These are phyloP conservation scores for Avena sativa DNA, from an alignment of 176 grass and related monocot species.

Conservation along the genomic window DNA sequence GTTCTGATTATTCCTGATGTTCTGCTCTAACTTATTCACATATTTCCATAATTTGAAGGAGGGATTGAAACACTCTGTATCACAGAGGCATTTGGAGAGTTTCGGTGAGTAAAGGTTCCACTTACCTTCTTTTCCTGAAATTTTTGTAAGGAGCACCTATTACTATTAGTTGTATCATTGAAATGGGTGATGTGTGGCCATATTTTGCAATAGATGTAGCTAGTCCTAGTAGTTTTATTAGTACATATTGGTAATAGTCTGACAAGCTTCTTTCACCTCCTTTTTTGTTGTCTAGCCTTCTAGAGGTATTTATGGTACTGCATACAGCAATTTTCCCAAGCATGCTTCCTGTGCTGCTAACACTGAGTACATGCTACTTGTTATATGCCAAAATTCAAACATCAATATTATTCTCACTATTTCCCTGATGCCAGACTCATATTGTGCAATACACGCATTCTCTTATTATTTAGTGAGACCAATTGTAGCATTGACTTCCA, in stretches of 20 bases:
- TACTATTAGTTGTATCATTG: conserved; percentile 6
- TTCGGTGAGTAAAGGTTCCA: conserved; percentile 55
- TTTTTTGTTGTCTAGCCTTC: conserved; percentile 10
- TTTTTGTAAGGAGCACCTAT: background rate
- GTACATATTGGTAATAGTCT: background rate
- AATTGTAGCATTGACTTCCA: background rate
- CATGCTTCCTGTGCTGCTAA: conserved; percentile 3
- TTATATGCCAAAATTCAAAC: background rate
- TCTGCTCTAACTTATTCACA: conserved; percentile 19
- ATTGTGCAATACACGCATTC: background rate
- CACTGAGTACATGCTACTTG: background rate
- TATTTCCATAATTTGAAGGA: conserved; percentile 59
- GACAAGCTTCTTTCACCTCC: background rate
- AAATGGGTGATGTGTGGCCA: conserved; percentile 9
- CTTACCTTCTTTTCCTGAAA: background rate
- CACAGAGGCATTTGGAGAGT: conserved; percentile 96
- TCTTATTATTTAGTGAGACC: background rate
- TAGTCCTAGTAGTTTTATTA: background rate
- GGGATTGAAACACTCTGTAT: conserved; percentile 95
- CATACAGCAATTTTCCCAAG: conserved; percentile 9
- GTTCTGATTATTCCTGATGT: conserved; percentile 13
- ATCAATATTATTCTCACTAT: background rate
- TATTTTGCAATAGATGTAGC: conserved; percentile 16
- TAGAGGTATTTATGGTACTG: background rate
- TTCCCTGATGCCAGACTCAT: conserved; percentile 3